Evolutionary conservation across 2,329 filamentous ascomycete genomes (phyloP).

Genomic region (Endoconidiophora polonica): DNA sequence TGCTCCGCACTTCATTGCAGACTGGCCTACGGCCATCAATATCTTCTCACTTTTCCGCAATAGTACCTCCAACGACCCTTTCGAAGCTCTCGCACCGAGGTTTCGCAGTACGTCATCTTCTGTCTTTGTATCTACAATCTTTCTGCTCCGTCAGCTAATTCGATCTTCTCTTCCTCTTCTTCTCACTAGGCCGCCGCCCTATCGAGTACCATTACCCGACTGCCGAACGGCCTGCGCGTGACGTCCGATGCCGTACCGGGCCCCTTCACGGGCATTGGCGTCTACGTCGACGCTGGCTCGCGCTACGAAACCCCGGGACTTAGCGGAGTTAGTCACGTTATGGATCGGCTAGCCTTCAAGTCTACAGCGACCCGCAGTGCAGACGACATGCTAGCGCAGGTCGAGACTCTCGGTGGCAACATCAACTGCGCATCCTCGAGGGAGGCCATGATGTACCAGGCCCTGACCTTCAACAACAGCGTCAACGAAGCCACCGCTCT

Average conservation of each 20-base stretch:
- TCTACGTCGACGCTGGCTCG: constrained; percentile 90
- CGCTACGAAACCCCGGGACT: constrained; percentile 77
- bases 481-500: constrained; percentile 69
- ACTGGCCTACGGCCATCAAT: constrained; percentile 10
- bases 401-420: constrained; percentile 83
- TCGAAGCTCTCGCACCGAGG: not conserved
- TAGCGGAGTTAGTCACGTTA: constrained; percentile 84
- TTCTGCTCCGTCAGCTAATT: not conserved
- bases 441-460: constrained; percentile 97
- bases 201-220: constrained; percentile 73
- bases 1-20: constrained; percentile 5
- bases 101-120: not conserved
- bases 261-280: constrained; percentile 84
- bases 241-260: constrained; percentile 89
- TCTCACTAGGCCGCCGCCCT: constrained; percentile 40
- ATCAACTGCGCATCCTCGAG: constrained; percentile 92
- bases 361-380: constrained; percentile 54
- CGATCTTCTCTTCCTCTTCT: not conserved
- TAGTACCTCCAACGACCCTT: not conserved
- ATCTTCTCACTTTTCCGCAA: not conserved
- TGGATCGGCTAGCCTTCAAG: constrained; percentile 92
- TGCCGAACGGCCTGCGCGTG: constrained; percentile 84
- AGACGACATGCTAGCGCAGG: constrained; percentile 72
- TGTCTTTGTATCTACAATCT: no score
- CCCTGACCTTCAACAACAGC: constrained; percentile 88